Evolutionary conservation across 2,329 filamentous ascomycete genomes (phyloP), one percentile per base, ranked within the genome.

Genomic region (Botrytis fabae): DNA sequence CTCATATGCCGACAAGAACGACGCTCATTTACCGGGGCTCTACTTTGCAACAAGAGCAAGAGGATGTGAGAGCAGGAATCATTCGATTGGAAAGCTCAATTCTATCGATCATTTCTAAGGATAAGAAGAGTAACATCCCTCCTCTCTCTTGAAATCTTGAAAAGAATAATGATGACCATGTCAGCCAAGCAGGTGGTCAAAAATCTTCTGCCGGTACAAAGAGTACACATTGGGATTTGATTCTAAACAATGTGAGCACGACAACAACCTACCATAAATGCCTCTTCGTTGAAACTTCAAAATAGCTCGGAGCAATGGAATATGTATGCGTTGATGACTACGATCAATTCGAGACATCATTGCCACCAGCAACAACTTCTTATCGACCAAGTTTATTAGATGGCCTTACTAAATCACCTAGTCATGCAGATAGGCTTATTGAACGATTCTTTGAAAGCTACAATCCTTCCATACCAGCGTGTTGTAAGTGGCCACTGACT

Each of bases 171-270:
- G 68, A 70, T 40, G 59, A 70, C 12, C 28, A 62, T 28, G 46
- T 40, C 18, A 48, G 44, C 18, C 61, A 73, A 66, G 66, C 75
- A 68, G 73, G 75, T 25, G 74, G 73, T 44, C 76, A 71, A 71
- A 74, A 60, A 35, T 73, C 76, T 28, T 74, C 57, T 61, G 64
- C 69, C 61, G 77, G 75, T 72, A 73, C 75, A n/a, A 74, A 87
- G 6, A 86, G 86, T 18, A 89, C 87, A 61, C 86, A 89, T 74
- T 88, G 87, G 75, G 85, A 88, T 84, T 86, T 87, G 5, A 88
- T 89, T 79, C 78, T 89, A 20, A 86, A 89, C 76, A 86, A 89
- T 80, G 86, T 88, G 76, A 83, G 85, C 69, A 35, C 1, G 10
- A 54, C 14, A 12, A 28, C 2, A 54, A 54, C 28, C 51, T 18